Base-by-base conservation (phyloP, 2,329 filamentous ascomycete genomes). In the Tolypocladium paradoxum region DNA sequence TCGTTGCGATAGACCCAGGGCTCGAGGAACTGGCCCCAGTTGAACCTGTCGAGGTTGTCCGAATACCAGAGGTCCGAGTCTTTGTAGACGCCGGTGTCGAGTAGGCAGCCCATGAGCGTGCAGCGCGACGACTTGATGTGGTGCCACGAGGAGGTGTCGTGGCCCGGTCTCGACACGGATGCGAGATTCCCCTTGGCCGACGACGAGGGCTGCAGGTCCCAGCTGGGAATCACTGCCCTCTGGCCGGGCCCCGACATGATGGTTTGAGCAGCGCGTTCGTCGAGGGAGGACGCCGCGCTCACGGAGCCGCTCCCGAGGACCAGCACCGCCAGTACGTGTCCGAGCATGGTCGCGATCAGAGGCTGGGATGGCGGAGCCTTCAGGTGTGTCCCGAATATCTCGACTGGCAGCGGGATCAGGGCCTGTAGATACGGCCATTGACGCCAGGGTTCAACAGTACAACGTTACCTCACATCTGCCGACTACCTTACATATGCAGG, bases 1-100 rank as follows among this genome's bases (percentile, higher is more conserved):
- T 83, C 77, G 38, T 76, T 67, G 14, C 81, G 73, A 57, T 83
- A 85, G 27, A 83, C 61, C 81, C 81, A 85, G 0, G 81, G 77
- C 0, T 75, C 71, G 1, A 67, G 62, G 54, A 83, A 84, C 45
- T 72, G 72, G 2, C 66, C 64, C 16, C 65, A 59, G 50, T 80
- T 70, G 36, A 82, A 73, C 51, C 36, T 34, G 12, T 60, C 56
- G 40, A 73, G 61, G 54, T 76, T 76, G 27, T 77, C 66, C 0
- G 78, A 83, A 62, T 74, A 82, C 65, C 83, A 84, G 0, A 84
- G 61, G 0, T 77, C 64, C 1, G 66, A 65, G 47, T 83, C 80
- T 24, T 73, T 70, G 65, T 79, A 81, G 14, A 77, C 66, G 2
- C 72, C 72, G 6, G 72, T 74, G 9, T 75, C 67, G n/a, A 84